Conservation (phyloP, 2,329 filamentous ascomycete species). For the Dothiorella sarmentorum region DNA sequence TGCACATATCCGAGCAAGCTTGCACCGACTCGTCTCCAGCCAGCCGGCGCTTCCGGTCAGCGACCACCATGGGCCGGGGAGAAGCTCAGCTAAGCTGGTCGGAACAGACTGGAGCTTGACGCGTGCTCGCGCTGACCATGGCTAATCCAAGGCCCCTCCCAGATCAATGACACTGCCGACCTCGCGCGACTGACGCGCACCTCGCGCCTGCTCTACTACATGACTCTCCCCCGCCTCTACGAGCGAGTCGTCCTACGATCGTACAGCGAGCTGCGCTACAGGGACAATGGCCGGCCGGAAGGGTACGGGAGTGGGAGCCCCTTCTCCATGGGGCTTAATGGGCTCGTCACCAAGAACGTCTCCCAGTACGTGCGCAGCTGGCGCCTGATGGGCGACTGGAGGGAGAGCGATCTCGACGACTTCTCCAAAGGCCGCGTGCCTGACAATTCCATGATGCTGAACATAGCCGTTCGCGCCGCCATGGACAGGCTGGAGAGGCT, state of each 20-base stretch:
- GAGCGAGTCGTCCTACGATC: constrained; percentile 54
- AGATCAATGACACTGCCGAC: constrained; percentile 58
- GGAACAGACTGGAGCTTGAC: background rate
- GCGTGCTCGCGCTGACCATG: constrained; percentile 3
- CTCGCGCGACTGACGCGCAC: constrained; percentile 59
- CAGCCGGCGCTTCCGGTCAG: background rate
- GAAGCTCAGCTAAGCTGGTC: background rate
- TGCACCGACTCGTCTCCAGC: background rate
- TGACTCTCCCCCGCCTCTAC: constrained; percentile 61
- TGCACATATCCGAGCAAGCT: background rate
- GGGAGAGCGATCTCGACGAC: constrained; percentile 55
- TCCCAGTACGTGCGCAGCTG: constrained; percentile 53
- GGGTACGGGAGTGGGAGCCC: constrained; percentile 61
- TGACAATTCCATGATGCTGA: constrained; percentile 63
- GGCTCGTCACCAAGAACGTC: constrained; percentile 55
- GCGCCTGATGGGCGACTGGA: constrained; percentile 54
- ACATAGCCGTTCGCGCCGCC: constrained; percentile 56
- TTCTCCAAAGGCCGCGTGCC: constrained; percentile 58
- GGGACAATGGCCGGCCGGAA: constrained; percentile 52
- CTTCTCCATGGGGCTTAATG: constrained; percentile 61
- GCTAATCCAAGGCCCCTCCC: constrained; percentile 11
- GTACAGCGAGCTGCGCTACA: constrained; percentile 57
- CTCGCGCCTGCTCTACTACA: constrained; percentile 61
- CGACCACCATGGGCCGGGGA: background rate
- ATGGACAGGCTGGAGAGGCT: constrained; percentile 58